Base-by-base conservation (phyloP, 2,329 filamentous ascomycete genomes). In the Trichoderma harzianum region DNA sequence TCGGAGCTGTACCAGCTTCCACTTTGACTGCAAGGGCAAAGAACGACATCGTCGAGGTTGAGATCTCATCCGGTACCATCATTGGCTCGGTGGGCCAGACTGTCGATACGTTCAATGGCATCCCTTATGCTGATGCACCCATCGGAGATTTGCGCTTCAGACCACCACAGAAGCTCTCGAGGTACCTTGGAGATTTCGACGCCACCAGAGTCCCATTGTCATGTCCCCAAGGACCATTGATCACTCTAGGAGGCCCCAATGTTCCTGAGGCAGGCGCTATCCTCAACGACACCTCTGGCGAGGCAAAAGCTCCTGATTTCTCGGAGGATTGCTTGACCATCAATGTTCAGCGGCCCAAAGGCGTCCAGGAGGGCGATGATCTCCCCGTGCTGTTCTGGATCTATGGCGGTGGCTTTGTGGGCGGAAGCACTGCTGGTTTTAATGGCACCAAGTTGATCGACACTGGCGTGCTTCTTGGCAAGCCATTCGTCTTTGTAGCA, bases 41-140 rank as follows among this genome's bases (percentile, higher is more conserved):
- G 16, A 11, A 24, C 11, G 32, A 18, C 34, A 7, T 28, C 24
- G 87, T 88, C 3, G 86, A 85, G 2, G 88, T 91, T 64, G 81
- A 84, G 16, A 86, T 90, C 43, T 79, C 85, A 0, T 84, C 86
- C 51, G 90, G 88, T 36, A 91, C 86, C 6, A 81, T 92, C 43
- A 78, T 86, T 43, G 89, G 89, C 43, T 68, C 80, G 74, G 72
- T 77, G 18, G 73, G 79, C 3, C 76, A 79, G 4, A 80, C 81
- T 21, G 85, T 93, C 24, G 92, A 95, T 70, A 87, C 84, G 24
- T 95, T 93, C 82, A 89, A 87, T 69, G 92, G 90, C 26, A 93
- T 96, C 70, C 93, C 92, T 3, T 96, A 90, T 77, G 92, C 92
- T 3, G 84, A 93, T 72, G 86, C 92, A 1, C 93, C 93, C 0